Percentiles rank a stretch among this genome's conserved stretches.
These are phyloP conservation scores for Aspergillus fumigatus DNA, from an alignment of 2,329 filamentous ascomycete genomes.

Conservation along the genomic window DNA sequence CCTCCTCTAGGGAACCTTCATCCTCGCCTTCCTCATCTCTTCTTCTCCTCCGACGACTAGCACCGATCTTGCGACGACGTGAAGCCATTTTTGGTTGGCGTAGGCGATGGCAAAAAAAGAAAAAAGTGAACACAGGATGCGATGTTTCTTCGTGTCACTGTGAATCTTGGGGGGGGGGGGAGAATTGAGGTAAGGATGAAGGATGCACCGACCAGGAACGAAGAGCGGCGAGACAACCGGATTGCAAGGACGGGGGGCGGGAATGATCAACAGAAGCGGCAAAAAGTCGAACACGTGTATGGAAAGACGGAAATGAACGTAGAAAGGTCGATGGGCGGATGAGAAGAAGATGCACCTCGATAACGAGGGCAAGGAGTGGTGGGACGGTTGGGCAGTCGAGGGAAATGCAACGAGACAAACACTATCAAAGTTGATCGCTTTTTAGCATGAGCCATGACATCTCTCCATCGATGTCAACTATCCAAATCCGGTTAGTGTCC, in stretches of 20 bases:
- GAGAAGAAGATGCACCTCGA: constrained; percentile 12
- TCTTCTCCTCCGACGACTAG: constrained; percentile 41
- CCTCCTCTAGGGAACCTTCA: constrained; percentile 46
- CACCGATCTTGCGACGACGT: constrained; percentile 41
- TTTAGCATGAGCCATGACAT: constrained; percentile 23
- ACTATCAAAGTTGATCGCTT: constrained; percentile 2
- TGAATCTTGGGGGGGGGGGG: constrained; percentile 1
- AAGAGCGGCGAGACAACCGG: constrained; percentile 17
- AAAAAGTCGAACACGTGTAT: constrained; percentile 7
- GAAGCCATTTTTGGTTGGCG: constrained; percentile 36
- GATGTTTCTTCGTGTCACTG: neutral
- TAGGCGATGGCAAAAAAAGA: neutral
- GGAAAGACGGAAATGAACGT: constrained; percentile 1
- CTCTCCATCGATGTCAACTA: constrained; percentile 21
- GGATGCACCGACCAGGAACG: constrained; percentile 15
- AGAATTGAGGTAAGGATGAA: constrained; percentile 11
- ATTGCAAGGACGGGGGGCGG: constrained; percentile 17
- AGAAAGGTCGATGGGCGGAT: constrained; percentile 1
- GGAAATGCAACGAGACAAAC: constrained; percentile 7
- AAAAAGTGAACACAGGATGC: neutral
- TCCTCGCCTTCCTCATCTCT: constrained; percentile 48
- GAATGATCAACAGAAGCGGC: constrained; percentile 7
- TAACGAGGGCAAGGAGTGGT: constrained; percentile 21
- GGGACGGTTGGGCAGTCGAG: constrained; percentile 3
- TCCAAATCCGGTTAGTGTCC: constrained; percentile 21